Evolutionary conservation across 805 yeast genomes (phyloP), one percentile per base, ranked within the genome.

Genomic region (Lipomyces chichibuensis): DNA sequence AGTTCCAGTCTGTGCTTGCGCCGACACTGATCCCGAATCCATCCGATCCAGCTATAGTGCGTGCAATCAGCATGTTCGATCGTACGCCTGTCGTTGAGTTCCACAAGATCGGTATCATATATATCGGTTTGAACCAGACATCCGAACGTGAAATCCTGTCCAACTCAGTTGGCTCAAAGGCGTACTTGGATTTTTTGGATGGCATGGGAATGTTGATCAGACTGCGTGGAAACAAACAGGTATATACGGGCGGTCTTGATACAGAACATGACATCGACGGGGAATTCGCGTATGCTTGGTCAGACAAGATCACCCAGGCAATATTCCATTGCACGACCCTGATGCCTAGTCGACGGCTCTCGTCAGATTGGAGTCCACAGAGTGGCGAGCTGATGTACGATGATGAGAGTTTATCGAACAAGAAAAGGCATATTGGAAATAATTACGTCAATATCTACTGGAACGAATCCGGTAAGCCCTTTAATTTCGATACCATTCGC

Each of bases 381-480:
- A 39, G 58, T 39, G 56, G 62, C 5, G 60, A 54, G 27, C 49
- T 23, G 29, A 49, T 58, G 53, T 59, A 59, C 53, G 67, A 66
- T 52, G 65, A 60, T 37, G 70, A 66, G 57, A 54, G 65, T 29
- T 46, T 66, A 56, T 62, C 67, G 20, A 65, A 63, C 75, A 92
- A 91, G 77, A 92, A 92, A 77, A 80, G 92, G 64, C 97, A 92
- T 75, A 89, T 92, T 69, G 97, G 97, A 7, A 92, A 92, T 78
- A 85, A 91, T 75, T 88, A 86, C 76, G 95, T 92, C 65, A 90
- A 88, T 74, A 85, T 92, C 29, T 92, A 84, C 75, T 92, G 87
- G 80, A 91, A 92, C 74, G 97, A 92, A 72, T 86, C 92, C 1
- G 74, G 72, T 13, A 76, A 77, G 4, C 84, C 86, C 2, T 90